Evolutionary conservation across 805 yeast species (phyloP).

Genomic region (Candida ulmi): DNA sequence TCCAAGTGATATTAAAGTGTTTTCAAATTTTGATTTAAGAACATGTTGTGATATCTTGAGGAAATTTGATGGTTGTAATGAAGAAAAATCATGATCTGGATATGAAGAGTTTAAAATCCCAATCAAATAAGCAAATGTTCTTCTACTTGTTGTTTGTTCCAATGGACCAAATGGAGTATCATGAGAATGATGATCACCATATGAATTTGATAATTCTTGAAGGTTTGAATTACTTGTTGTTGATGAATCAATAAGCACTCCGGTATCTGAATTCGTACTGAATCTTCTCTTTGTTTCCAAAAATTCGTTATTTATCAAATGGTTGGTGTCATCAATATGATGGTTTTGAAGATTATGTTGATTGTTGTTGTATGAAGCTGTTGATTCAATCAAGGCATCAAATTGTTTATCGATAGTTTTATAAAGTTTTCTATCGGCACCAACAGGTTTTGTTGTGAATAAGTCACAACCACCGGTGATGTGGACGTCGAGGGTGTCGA

Average conservation of each 20-base stretch:
- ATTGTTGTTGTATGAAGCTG: background rate
- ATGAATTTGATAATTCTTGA: background rate
- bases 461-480: slow-evolving; percentile 89
- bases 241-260: too few relatives aligned
- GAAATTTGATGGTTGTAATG: slow-evolving; percentile 76
- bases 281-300: slow-evolving; percentile 37
- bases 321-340: background rate
- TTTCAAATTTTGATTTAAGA: slow-evolving; percentile 65
- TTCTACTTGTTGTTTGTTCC: slow-evolving; percentile 76
- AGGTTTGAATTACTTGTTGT: too few relatives aligned
- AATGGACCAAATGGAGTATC: slow-evolving; percentile 86
- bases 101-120: slow-evolving; percentile 88
- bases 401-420: slow-evolving; percentile 82
- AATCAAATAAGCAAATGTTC: slow-evolving; percentile 84
- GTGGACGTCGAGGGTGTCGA: slow-evolving; percentile 68
- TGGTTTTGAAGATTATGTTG: background rate
- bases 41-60: slow-evolving; percentile 42
- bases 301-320: slow-evolving; percentile 23
- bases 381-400: slow-evolving; percentile 38
- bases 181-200: slow-evolving; percentile 20
- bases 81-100: slow-evolving; percentile 93
- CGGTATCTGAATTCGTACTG: slow-evolving; percentile 9
- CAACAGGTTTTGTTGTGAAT: slow-evolving; percentile 90
- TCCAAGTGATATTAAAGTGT: slow-evolving; percentile 64
- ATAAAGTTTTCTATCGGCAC: slow-evolving; percentile 82